Evolutionary conservation across 2,329 filamentous ascomycete species (phyloP), one percentile per base, ranked within the genome.

Genomic region (Pseudodiploospora longispora): DNA sequence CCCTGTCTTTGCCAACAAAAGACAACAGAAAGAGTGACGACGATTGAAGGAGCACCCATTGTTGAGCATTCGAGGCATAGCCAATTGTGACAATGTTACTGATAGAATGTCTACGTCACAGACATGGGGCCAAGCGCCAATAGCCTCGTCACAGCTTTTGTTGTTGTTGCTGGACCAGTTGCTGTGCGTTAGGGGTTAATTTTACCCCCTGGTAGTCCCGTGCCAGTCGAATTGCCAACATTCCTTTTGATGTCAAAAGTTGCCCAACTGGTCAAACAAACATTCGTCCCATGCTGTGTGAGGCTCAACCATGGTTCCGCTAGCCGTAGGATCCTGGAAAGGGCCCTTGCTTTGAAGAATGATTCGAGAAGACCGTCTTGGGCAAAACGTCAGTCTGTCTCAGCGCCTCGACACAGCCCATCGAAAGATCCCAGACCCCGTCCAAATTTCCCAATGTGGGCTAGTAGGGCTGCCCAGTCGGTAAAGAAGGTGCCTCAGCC

Each of bases 391-490:
- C 43, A 46, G 34, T 27, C 37, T 34, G n/a, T 35, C 31, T 40
- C 39, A 38, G 33, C 33, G 27, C 34, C 36, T 12, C 29, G 38
- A 44, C 29, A 40, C 9, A 30, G 29, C 27, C 27, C 35, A 35
- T 40, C 31, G 36, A 28, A 5, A 12, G 27, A 35, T 37, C 27
- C 27, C 45, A 30, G 6, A 29, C 31, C 30, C 31, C 29, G 9
- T 10, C 35, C 40, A 10, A 27, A 46, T 31, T 38, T 48, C 30
- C 44, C 36, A 35, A 36, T 34, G 41, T 30, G 40, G 44, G 38
- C 42, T 45, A 47, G 45, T 41, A 41, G 38, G 42, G 46, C 39
- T 46, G 43, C 43, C 30, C 42, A 36, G 40, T 40, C 34, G 43
- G n/a, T 42, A 40, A 43, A 28, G 36, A 7, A 32, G 36, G 40